These are phyloP conservation scores for Calcarisporium arbuscula DNA, from an alignment of 2,329 filamentous ascomycete species.

Conservation along the genomic window DNA sequence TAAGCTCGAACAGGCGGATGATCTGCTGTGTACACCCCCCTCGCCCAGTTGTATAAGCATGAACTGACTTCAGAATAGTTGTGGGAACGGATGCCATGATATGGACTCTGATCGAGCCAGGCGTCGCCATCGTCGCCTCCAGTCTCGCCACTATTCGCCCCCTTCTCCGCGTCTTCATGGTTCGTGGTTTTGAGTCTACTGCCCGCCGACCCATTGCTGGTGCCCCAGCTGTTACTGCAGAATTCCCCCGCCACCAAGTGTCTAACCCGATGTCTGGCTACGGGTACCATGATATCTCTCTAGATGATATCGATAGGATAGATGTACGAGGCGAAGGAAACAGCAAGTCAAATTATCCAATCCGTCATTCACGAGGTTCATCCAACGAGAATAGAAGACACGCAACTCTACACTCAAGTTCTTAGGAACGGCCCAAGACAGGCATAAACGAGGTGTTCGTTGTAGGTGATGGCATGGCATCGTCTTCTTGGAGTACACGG, in stretches of 20 bases:
- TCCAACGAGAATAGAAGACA: too few relatives aligned
- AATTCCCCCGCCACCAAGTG: too few relatives aligned
- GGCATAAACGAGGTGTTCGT: conserved; percentile 29
- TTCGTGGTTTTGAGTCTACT: conserved; percentile 40
- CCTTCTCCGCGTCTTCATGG: conserved; percentile 40
- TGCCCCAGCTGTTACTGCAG: conserved; percentile 16
- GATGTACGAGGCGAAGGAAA: conserved; percentile 12
- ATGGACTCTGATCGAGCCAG: conserved; percentile 52
- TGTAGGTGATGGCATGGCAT: conserved; percentile 23
- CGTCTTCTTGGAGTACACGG: conserved; percentile 16
- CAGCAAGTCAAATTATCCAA: too few relatives aligned
- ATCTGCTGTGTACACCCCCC: conserved; percentile 40
- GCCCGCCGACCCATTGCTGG: conserved; percentile 26
- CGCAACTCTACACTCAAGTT: too few relatives aligned
- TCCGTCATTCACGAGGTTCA: too few relatives aligned
- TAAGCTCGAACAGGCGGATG: conserved; percentile 35
- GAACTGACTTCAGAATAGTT: conserved; percentile 29
- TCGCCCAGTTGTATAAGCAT: conserved; percentile 10
- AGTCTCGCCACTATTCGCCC: conserved; percentile 50
- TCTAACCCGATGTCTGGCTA: conserved; percentile 26
- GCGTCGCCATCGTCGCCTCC: conserved; percentile 47
- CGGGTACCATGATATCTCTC: conserved; percentile 30
- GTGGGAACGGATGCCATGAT: conserved; percentile 46
- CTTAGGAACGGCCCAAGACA: conserved; percentile 13
- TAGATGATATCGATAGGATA: conserved; percentile 22